Base-by-base conservation (phyloP, 2,329 filamentous ascomycete genomes). In the Fusarium xyrophilum region DNA sequence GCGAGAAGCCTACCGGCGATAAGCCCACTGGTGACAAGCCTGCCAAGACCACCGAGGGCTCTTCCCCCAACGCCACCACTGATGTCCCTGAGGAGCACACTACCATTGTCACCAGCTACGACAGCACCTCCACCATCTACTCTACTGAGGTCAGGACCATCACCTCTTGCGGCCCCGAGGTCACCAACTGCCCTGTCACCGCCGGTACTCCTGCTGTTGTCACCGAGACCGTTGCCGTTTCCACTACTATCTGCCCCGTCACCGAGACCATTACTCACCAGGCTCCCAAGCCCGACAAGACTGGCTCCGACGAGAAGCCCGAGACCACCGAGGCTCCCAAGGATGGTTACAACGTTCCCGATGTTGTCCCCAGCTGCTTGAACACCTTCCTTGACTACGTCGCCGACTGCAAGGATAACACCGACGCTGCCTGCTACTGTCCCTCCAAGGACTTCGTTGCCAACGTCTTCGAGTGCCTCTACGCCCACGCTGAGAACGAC, bases 391-490 rank as follows among this genome's bases (percentile, higher is more conserved):
- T 97, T 75, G 86, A 88, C 77, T 81, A 85, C 65, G 86, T 91
- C 52, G 64, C 75, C 53, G 83, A 86, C 76, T 98, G 95, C 88
- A 85, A 85, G 74, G 89, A 92, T 82, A 97, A 97, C 89, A 90
- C 91, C 43, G 93, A 97, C 76, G 81, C 85, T 63, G 80, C 82
- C 70, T 98, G 95, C 88, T 97, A 92, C 90, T 98, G 95, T 88
- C 91, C 92, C 72, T 86, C 91, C 76, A 79, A 85, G 64, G 82
- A 88, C 57, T 95, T 96, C 81, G 91, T 93, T 76, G 84, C 88
- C 79, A 90, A 89, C 76, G 88, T 97, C 78, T 95, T 92, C 79
- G 82, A 86, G 66, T 98, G 95, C 82, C 85, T 98, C 73, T 88
- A 90, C 75, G 87, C 93, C 60, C 90, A 93, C 85, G 91, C 89